Evolutionary conservation across 2,329 filamentous ascomycete genomes (phyloP).

Genomic region (Fusarium falciforme): DNA sequence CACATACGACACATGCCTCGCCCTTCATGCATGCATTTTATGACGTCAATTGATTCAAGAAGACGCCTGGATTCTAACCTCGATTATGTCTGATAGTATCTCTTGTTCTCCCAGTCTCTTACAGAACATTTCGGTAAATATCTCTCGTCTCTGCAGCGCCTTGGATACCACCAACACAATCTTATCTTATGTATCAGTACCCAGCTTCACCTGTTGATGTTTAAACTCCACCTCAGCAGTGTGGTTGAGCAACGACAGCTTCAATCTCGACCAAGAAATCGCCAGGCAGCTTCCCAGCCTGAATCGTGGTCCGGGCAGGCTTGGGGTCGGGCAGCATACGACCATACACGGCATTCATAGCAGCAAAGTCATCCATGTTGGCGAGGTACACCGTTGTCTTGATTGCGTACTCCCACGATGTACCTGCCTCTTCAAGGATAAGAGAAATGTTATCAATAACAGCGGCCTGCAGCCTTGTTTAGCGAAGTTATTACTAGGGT

Average conservation of each 20-base stretch:
- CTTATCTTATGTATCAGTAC: background rate
- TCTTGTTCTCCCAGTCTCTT: background rate
- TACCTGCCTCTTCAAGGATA: constrained; percentile 34
- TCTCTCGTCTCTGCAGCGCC: background rate
- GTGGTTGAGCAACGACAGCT: background rate
- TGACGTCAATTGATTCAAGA: background rate
- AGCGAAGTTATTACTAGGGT: background rate
- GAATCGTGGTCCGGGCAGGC: background rate
- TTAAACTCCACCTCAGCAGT: background rate
- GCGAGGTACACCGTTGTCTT: constrained; percentile 36
- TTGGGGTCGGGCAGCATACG: constrained; percentile 19
- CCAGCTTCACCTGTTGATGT: background rate
- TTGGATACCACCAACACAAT: background rate
- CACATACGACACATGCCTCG: no score
- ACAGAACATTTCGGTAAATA: background rate
- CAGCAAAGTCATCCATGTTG: constrained; percentile 36
- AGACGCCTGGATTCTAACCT: background rate
- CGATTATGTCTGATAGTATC: background rate
- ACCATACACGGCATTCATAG: constrained; percentile 35
- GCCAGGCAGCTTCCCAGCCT: background rate
- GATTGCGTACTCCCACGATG: constrained; percentile 31
- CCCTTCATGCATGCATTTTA: background rate
- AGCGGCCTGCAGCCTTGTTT: background rate
- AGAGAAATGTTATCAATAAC: constrained; percentile 19
- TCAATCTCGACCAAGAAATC: background rate